phyloP scores from a whole-genome alignment of 345 rosid species.

The Garcia nutans region DNA sequence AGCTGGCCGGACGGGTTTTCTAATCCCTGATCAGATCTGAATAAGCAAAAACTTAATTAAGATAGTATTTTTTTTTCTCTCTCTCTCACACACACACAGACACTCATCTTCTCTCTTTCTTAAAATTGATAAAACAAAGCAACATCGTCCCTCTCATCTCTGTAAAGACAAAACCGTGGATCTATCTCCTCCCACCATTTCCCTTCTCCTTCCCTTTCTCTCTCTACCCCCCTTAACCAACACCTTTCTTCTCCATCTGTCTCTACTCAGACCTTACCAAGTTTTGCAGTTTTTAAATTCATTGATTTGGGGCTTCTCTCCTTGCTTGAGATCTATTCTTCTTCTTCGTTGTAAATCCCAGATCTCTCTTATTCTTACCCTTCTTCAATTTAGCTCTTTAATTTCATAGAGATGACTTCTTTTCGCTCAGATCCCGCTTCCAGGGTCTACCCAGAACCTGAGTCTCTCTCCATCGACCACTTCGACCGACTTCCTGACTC shows the following conservation, averaged over 20 bases:
- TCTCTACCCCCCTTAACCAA: neutral
- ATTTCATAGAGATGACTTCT: neutral
- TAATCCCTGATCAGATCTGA: too few relatives aligned
- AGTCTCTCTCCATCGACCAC: constrained; percentile 47
- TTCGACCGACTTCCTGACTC: constrained; percentile 87
- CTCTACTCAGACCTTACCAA: neutral
- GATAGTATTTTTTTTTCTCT: too few relatives aligned
- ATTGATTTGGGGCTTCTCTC: neutral
- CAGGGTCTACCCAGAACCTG: constrained; percentile 49
- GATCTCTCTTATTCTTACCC: neutral
- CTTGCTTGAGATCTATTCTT: constrained; percentile 1
- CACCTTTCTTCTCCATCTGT: neutral
- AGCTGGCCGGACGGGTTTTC: too few relatives aligned
- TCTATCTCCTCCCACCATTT: constrained; percentile 36
- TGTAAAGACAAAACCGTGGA: constrained; percentile 37
- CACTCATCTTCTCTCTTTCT: too few relatives aligned
- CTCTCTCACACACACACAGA: too few relatives aligned
- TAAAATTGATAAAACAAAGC: neutral
- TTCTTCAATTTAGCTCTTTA: neutral
- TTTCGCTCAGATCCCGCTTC: constrained; percentile 54
- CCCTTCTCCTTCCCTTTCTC: neutral
- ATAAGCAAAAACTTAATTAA: too few relatives aligned
- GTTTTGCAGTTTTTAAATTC: too few relatives aligned
- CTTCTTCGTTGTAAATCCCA: neutral
- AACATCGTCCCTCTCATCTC: constrained; percentile 10